phyloP scores from a whole-genome alignment of 768 basidiomycete species.

The Tricholoma sp. region DNA sequence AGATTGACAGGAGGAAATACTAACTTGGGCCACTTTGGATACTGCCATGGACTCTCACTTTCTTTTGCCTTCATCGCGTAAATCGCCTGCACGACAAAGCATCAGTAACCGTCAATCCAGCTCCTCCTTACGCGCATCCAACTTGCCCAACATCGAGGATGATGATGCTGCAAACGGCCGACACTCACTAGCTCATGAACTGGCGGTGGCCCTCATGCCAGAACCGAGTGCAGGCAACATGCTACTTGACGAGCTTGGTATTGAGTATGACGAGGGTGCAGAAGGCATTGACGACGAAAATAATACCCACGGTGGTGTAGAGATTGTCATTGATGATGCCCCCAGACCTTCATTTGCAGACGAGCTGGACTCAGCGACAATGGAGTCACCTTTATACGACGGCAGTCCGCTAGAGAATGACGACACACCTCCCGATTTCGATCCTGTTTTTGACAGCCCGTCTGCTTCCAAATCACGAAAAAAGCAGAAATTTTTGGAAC shows the following conservation, averaged over 20 bases:
- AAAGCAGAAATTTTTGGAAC: slow-evolving; percentile 24
- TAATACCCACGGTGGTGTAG: slow-evolving; percentile 24
- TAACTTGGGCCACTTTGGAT: slow-evolving; percentile 26
- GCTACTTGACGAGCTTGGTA: slow-evolving; percentile 82
- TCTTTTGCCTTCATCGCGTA: slow-evolving; percentile 28
- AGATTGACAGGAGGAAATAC: slow-evolving; percentile 21
- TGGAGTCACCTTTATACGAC: slow-evolving; percentile 23
- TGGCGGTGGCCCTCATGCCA: slow-evolving; percentile 83
- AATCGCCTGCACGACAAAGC: slow-evolving; percentile 30
- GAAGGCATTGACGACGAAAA: slow-evolving; percentile 66
- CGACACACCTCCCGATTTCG: slow-evolving; percentile 29
- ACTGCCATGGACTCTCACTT: slow-evolving; percentile 26
- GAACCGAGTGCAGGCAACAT: slow-evolving; percentile 77
- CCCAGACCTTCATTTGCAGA: slow-evolving; percentile 38
- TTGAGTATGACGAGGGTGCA: slow-evolving; percentile 84
- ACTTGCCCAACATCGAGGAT: slow-evolving; percentile 24
- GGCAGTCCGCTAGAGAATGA: slow-evolving; percentile 24
- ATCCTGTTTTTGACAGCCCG: slow-evolving; percentile 40
- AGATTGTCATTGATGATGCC: slow-evolving; percentile 25
- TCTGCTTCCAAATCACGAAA: slow-evolving; percentile 24
- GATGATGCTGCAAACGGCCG: slow-evolving; percentile 43
- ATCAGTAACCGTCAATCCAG: slow-evolving; percentile 41
- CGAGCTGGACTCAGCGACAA: slow-evolving; percentile 28
- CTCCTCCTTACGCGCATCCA: slow-evolving; percentile 43
- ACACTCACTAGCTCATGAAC: slow-evolving; percentile 81